Conservation (phyloP, 768 basidiomycete species). For the Serendipita sp. region DNA sequence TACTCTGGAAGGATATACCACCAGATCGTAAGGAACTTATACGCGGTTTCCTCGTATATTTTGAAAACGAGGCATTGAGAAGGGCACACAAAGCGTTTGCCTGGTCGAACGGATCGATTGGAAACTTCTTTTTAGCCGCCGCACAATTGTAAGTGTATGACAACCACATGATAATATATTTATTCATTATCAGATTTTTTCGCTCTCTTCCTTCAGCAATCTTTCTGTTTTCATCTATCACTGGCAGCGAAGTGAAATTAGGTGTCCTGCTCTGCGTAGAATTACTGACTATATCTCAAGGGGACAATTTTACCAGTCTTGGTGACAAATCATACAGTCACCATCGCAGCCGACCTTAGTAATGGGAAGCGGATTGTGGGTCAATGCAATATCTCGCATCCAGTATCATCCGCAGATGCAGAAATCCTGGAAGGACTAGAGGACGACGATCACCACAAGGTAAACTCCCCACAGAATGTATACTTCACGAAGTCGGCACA, state of each 20-base stretch:
- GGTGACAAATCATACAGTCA: constrained; percentile 89
- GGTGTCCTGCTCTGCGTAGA: too few species aligned
- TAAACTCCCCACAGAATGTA: background rate
- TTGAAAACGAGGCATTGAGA: constrained; percentile 73
- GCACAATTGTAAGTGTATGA: constrained; percentile 11
- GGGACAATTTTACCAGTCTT: constrained; percentile 64
- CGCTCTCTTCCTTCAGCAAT: constrained; percentile 86
- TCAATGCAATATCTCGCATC: constrained; percentile 89
- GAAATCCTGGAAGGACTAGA: constrained; percentile 8
- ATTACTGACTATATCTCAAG: constrained; percentile 2
- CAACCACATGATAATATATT: background rate
- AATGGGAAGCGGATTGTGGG: constrained; percentile 67
- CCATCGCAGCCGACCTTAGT: constrained; percentile 77
- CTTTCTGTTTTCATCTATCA: constrained; percentile 84
- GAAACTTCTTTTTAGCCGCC: constrained; percentile 21
- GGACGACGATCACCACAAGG: constrained; percentile 7
- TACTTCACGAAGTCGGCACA: constrained; percentile 31
- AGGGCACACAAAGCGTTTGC: constrained; percentile 89
- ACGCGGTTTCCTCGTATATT: constrained; percentile 81
- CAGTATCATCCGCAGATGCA: constrained; percentile 23
- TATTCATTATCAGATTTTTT: constrained; percentile 67
- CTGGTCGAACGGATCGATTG: constrained; percentile 74
- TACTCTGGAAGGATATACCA: constrained; percentile 72
- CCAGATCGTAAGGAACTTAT: constrained; percentile 83
- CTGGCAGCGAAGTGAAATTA: constrained; percentile 35